Evolutionary conservation across 345 rosid species (phyloP).

Genomic region (Jatropha curcas): DNA sequence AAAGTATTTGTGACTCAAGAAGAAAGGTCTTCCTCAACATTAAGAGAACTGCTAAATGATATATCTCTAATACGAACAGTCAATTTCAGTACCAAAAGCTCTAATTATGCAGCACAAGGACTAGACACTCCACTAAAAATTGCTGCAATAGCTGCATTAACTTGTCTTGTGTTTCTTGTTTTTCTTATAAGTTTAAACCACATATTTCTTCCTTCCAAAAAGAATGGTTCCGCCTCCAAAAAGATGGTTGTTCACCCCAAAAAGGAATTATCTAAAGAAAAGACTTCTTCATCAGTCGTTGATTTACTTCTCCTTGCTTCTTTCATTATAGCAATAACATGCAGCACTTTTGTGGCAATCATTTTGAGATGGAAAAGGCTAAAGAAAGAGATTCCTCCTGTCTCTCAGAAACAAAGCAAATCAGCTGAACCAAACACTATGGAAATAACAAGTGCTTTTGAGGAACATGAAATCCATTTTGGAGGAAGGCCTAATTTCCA

Average conservation of each 20-base stretch:
- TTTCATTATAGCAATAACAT: conserved; percentile 45
- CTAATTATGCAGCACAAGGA: conserved; percentile 51
- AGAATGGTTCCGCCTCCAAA: conserved; percentile 34
- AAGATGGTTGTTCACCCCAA: conserved; percentile 25
- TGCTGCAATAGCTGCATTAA: conserved; percentile 46
- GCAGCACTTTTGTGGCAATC: conserved; percentile 41
- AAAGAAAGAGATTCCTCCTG: conserved; percentile 36
- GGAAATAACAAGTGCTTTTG: conserved; percentile 27
- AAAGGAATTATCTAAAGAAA: conserved; percentile 39
- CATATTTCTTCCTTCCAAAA: conserved; percentile 44
- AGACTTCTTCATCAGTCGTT: conserved; percentile 64
- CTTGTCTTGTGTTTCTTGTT: conserved; percentile 47
- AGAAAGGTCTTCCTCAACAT: conserved; percentile 32
- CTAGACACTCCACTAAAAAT: conserved; percentile 40
- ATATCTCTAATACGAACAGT: conserved; percentile 45
- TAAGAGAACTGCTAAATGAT: conserved; percentile 45
- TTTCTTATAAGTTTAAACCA: conserved; percentile 53
- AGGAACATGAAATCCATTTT: conserved; percentile 60
- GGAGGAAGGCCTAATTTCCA: conserved; percentile 72
- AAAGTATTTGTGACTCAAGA: conserved; percentile 70
- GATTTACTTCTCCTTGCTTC: conserved; percentile 60
- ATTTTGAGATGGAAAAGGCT: conserved; percentile 59
- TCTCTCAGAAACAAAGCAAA: conserved; percentile 34
- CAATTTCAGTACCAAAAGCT: conserved; percentile 38
- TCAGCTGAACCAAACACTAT: conserved; percentile 23